A percentile compares a stretch with the other conserved stretches of the same genome.
Evolutionary conservation across 1,284 basidiomycete genomes (phyloP).

Genomic region (Cryptococcus deneoformans): DNA sequence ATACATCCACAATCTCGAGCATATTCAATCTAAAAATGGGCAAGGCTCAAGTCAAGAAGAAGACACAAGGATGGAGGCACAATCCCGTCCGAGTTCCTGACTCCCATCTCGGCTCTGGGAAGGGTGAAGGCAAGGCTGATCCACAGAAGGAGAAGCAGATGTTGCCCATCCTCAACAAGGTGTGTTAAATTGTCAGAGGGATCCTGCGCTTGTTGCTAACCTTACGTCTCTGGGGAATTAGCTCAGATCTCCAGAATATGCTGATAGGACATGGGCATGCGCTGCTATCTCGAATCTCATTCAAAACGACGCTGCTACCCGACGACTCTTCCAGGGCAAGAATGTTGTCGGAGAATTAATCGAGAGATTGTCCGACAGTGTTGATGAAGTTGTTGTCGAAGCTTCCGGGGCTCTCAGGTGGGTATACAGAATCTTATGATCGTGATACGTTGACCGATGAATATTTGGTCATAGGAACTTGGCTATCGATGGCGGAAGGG

Average conservation of each 20-base stretch:
- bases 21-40: constrained; percentile 59
- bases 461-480: constrained; percentile 64
- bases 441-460: neutral
- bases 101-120: constrained; percentile 74
- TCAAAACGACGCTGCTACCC: constrained; percentile 80
- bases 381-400: constrained; percentile 82
- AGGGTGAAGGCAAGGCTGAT: constrained; percentile 37
- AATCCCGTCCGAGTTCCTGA: constrained; percentile 90
- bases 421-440: neutral
- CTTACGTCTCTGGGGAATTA: constrained; percentile 7
- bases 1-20: no score
- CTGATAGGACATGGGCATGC: constrained; percentile 87
- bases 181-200: constrained; percentile 30
- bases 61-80: constrained; percentile 65
- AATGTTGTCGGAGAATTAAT: constrained; percentile 85
- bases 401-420: constrained; percentile 79
- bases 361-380: constrained; percentile 72
- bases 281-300: constrained; percentile 87
- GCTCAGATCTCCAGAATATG: constrained; percentile 59
- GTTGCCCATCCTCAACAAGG: constrained; percentile 83
- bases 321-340: constrained; percentile 81
- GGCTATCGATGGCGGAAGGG: constrained; percentile 88
- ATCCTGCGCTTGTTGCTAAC: neutral
- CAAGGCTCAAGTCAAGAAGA: constrained; percentile 71
- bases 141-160: constrained; percentile 69